phyloP scores from a whole-genome alignment of 2,329 filamentous ascomycete species.

The Boeremia exigua region DNA sequence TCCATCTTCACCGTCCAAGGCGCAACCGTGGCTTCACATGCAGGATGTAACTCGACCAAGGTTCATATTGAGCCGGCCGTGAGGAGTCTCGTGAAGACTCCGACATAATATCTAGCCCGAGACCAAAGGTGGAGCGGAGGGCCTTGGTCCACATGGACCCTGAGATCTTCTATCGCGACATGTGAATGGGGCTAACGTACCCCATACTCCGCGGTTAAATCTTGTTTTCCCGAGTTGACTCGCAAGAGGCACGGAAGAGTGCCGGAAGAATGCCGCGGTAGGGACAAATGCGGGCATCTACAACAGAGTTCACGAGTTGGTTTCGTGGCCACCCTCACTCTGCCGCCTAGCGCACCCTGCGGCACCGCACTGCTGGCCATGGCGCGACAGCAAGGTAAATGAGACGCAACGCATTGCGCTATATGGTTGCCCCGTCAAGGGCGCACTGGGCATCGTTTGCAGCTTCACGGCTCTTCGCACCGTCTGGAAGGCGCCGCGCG shows the following conservation, averaged over 20 bases:
- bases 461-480: background rate
- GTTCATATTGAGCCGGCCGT: conserved; percentile 14
- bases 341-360: conserved; percentile 3
- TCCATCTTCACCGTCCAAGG: background rate
- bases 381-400: conserved; percentile 8
- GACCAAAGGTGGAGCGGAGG: conserved; percentile 22
- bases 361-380: conserved; percentile 1
- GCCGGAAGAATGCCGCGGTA: conserved; percentile 13
- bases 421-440: conserved; percentile 10
- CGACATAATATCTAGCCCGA: conserved; percentile 20
- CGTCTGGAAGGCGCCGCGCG: conserved; percentile 5
- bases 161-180: conserved; percentile 29
- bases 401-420: conserved; percentile 12
- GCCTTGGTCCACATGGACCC: conserved; percentile 30
- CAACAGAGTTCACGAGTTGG: conserved; percentile 22
- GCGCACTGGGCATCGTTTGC: conserved; percentile 1
- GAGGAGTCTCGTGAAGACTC: conserved; percentile 16
- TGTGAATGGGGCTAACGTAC: conserved; percentile 42
- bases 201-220: conserved; percentile 41
- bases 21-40: conserved; percentile 12
- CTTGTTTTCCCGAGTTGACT: conserved; percentile 14
- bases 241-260: background rate
- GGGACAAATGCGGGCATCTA: conserved; percentile 7
- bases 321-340: conserved; percentile 25
- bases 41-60: background rate